Conservation (phyloP, 257 asterid species). For the Solanum phureja region DNA sequence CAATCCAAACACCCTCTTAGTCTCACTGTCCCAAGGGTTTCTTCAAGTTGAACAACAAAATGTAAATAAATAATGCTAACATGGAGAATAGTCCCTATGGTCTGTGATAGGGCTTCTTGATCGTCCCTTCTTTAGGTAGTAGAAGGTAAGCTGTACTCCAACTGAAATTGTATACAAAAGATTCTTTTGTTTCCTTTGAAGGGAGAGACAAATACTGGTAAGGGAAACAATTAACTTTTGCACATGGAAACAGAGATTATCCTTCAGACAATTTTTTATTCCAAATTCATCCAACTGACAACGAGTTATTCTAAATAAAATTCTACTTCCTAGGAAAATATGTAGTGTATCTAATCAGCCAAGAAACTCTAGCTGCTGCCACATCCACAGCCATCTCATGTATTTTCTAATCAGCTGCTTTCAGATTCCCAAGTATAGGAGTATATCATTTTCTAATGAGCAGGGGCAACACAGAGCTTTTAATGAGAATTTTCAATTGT, state of each 20-base stretch:
- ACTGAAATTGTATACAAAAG: not conserved
- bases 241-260: not conserved
- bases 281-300: not conserved
- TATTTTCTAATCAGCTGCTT: not conserved
- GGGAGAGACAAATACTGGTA: not conserved
- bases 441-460: not conserved
- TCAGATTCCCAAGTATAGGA: not conserved
- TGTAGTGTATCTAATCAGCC: not conserved
- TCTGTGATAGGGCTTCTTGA: not conserved
- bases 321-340: not conserved
- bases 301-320: not conserved
- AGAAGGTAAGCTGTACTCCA: not conserved
- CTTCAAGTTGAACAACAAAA: not conserved
- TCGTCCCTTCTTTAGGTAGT: not conserved
- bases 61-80: not conserved
- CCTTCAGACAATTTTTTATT: not conserved
- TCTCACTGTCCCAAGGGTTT: not conserved
- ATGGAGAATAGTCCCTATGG: not conserved
- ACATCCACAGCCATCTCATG: not conserved
- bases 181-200: not conserved
- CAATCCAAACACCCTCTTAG: no score
- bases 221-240: not conserved
- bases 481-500: constrained; percentile 7
- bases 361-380: not conserved
- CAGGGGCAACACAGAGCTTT: constrained; percentile 1